These are phyloP conservation scores for Lenwebbia sp. DNA, from an alignment of 345 rosid species.

Conservation along the genomic window DNA sequence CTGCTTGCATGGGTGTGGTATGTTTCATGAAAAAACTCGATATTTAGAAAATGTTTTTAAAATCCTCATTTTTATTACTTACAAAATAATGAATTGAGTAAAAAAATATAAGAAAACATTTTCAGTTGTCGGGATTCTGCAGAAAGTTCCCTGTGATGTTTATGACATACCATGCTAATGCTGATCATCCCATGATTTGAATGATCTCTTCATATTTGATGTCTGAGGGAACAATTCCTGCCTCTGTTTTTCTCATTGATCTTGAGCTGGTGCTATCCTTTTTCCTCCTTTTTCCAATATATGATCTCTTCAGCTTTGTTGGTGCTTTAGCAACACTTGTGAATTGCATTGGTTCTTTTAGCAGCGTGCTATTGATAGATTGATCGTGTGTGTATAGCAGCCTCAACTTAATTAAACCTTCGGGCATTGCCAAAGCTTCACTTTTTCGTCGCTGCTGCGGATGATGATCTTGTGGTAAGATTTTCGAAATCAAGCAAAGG, in stretches of 20 bases:
- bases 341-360: neutral
- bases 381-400: too few relatives aligned
- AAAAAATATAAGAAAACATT: too few relatives aligned
- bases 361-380: neutral
- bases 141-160: slow-evolving; percentile 32
- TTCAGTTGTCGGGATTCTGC: neutral
- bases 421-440: too few relatives aligned
- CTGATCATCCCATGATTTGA: slow-evolving; percentile 17
- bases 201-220: slow-evolving; percentile 11
- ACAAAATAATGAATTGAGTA: too few relatives aligned
- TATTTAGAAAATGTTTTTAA: too few relatives aligned
- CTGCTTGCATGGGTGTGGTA: neutral
- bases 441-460: too few relatives aligned
- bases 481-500: too few relatives aligned
- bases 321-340: neutral
- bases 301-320: neutral
- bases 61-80: too few relatives aligned
- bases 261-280: neutral
- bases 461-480: too few relatives aligned
- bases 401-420: too few relatives aligned
- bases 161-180: slow-evolving; percentile 40
- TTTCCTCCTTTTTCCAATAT: neutral
- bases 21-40: too few relatives aligned
- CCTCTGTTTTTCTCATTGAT: neutral
- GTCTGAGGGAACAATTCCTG: slow-evolving; percentile 27